phyloP scores from a whole-genome alignment of 1,284 basidiomycete genomes.

The Puccinia brachypodii region DNA sequence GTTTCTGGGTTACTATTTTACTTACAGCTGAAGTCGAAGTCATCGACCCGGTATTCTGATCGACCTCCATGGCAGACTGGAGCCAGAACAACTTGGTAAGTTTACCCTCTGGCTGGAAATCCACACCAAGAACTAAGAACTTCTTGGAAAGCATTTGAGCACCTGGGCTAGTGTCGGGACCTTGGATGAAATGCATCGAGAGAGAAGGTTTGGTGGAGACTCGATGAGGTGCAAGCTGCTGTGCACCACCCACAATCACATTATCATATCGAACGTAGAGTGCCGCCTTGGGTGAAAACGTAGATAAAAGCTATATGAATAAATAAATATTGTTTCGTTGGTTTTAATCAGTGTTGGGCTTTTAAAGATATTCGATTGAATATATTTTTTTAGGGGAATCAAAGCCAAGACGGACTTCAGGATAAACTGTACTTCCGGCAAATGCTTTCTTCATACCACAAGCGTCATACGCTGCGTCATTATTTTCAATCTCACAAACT shows the following conservation, averaged over 20 bases:
- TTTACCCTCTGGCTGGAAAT: neutral
- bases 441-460: constrained; percentile 30
- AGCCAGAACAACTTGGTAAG: neutral
- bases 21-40: neutral
- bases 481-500: neutral
- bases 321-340: neutral
- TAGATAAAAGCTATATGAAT: neutral
- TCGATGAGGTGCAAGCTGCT: constrained; percentile 14
- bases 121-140: neutral
- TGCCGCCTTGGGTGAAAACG: neutral
- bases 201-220: neutral
- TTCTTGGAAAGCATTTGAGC: neutral
- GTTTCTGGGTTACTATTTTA: neutral
- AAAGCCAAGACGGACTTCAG: neutral
- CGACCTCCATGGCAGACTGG: neutral
- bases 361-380: too few species aligned
- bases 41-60: neutral
- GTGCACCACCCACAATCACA: constrained; percentile 17
- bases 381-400: too few species aligned
- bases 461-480: constrained; percentile 12
- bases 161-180: neutral
- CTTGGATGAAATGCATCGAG: neutral
- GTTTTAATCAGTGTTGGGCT: neutral
- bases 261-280: constrained; percentile 10
- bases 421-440: constrained; percentile 7